These are phyloP conservation scores for Venturiaceae sp. DNA, from an alignment of 2,329 filamentous ascomycete genomes.

Conservation along the genomic window DNA sequence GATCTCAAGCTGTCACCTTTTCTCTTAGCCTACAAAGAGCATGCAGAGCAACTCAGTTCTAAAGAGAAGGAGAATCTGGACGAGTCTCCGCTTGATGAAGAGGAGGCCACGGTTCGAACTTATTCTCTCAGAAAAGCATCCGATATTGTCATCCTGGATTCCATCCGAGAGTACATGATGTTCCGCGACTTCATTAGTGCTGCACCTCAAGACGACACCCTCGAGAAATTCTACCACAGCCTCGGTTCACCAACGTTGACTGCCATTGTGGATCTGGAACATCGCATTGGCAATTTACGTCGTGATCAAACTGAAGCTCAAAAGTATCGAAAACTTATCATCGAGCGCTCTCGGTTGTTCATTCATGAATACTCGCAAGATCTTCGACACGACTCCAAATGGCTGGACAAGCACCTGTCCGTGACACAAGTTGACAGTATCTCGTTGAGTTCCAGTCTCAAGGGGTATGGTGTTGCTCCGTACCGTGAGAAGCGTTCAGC, in stretches of 20 bases:
- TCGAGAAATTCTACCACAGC: constrained; percentile 76
- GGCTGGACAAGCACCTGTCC: constrained; percentile 76
- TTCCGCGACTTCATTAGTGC: constrained; percentile 81
- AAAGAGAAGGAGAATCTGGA: constrained; percentile 38
- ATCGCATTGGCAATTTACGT: constrained; percentile 57
- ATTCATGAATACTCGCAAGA: constrained; percentile 73
- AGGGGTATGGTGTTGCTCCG: constrained; percentile 50
- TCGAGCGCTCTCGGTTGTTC: constrained; percentile 84
- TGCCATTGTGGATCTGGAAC: constrained; percentile 66
- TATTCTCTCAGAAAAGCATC: constrained; percentile 66
- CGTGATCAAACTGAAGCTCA: constrained; percentile 59
- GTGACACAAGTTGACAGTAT: constrained; percentile 74
- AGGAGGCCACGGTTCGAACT: constrained; percentile 51
- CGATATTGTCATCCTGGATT: constrained; percentile 60
- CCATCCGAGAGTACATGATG: constrained; percentile 54
- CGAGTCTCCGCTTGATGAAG: constrained; percentile 32
- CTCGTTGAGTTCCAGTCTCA: constrained; percentile 65
- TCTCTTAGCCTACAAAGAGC: constrained; percentile 74
- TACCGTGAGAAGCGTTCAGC: constrained; percentile 60
- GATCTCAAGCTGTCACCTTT: constrained; percentile 69
- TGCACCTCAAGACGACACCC: constrained; percentile 77
- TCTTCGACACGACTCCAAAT: constrained; percentile 76
- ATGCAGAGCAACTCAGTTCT: constrained; percentile 34
- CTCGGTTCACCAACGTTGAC: constrained; percentile 73
- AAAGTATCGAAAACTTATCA: constrained; percentile 66